phyloP scores from a whole-genome alignment of 2,329 filamentous ascomycete species.

The Penicillium sp. region DNA sequence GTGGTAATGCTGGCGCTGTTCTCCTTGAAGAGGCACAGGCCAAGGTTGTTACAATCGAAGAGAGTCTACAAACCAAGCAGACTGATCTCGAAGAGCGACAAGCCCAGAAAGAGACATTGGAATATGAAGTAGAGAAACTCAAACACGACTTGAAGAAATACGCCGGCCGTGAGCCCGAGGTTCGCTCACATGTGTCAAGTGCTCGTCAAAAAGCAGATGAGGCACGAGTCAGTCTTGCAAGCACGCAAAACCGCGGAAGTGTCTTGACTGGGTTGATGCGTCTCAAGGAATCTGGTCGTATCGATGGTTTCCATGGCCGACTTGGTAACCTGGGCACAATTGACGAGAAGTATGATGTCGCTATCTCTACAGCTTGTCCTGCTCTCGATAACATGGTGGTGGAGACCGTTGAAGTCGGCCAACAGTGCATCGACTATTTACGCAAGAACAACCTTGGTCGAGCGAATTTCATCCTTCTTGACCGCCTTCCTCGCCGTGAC shows the following conservation, averaged over 20 bases:
- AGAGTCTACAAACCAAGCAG: conserved; percentile 67
- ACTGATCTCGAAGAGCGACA: conserved; percentile 74
- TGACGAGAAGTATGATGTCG: conserved; percentile 89
- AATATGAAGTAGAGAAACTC: conserved; percentile 71
- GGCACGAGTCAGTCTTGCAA: conserved; percentile 83
- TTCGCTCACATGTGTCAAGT: conserved; percentile 81
- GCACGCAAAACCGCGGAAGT: conserved; percentile 87
- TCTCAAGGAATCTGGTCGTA: conserved; percentile 90
- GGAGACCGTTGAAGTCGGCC: conserved; percentile 90
- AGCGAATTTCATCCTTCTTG: conserved; percentile 94
- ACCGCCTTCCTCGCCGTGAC: conserved; percentile 77
- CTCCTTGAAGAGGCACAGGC: conserved; percentile 78
- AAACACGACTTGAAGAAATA: conserved; percentile 72
- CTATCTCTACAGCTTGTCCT: conserved; percentile 95
- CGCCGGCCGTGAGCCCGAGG: conserved; percentile 71
- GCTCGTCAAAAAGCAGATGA: conserved; percentile 95
- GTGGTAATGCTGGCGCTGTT: conserved; percentile 80
- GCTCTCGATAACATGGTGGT: conserved; percentile 94
- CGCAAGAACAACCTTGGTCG: conserved; percentile 96
- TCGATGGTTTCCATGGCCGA: conserved; percentile 94
- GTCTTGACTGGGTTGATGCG: conserved; percentile 90
- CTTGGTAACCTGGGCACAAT: conserved; percentile 93
- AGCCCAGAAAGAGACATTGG: conserved; percentile 66
- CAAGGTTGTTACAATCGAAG: conserved; percentile 72
- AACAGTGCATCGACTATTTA: conserved; percentile 96